Conservation (phyloP, 1,139 yeast genomes). For the Lizanozyma gosingica region DNA sequence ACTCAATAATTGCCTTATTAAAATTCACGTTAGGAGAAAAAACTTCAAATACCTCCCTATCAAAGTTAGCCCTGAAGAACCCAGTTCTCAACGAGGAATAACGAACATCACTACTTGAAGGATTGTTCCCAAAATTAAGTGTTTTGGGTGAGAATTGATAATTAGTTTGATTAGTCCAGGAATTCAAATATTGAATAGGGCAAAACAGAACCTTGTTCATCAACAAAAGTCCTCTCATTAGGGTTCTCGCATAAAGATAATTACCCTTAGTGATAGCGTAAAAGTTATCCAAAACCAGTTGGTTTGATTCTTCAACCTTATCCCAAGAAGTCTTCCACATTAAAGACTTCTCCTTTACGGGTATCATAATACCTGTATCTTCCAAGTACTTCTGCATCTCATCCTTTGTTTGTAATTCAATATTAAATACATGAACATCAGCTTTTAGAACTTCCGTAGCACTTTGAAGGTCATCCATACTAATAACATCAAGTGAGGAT, state of each 20-base stretch:
- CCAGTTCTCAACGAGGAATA: background rate
- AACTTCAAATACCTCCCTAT: background rate
- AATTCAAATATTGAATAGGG: background rate
- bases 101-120: background rate
- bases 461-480: background rate
- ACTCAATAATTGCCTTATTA: background rate
- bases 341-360: background rate
- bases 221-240: background rate
- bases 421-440: background rate
- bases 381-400: background rate
- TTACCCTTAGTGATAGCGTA: background rate
- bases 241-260: background rate
- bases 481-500: conserved; percentile 7
- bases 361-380: background rate
- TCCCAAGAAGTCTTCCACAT: background rate
- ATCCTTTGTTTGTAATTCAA: background rate
- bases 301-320: background rate
- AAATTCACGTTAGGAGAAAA: background rate
- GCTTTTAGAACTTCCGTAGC: background rate
- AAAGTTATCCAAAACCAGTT: background rate
- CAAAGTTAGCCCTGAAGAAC: background rate
- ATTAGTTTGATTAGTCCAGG: background rate
- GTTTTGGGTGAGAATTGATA: background rate
- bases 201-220: background rate
- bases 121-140: background rate